Percentiles rank a stretch among this genome's conserved stretches.
Conservation (phyloP, 139 green algal genomes). For the Coelastrella sp. region DNA sequence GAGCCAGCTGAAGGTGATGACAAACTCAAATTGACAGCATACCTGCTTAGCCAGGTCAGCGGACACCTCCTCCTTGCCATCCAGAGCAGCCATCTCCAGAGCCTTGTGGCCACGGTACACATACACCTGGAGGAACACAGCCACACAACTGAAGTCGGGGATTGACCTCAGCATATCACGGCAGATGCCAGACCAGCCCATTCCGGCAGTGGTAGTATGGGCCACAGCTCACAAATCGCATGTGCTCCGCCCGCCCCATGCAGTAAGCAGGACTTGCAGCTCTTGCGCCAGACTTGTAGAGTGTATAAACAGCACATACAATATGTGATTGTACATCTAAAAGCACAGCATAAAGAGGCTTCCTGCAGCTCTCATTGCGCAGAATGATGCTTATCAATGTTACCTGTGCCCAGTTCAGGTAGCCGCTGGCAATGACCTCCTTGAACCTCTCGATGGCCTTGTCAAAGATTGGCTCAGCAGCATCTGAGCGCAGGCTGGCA, state of each 20-base stretch:
- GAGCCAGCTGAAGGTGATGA: too few relatives aligned
- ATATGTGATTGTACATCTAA: too few relatives aligned
- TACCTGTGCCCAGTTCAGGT: slow-evolving; percentile 7
- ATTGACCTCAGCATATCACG: too few relatives aligned
- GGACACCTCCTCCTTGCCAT: neutral
- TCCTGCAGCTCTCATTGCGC: too few relatives aligned
- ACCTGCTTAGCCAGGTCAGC: neutral
- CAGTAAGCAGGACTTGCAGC: neutral
- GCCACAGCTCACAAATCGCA: too few relatives aligned
- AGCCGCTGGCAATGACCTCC: slow-evolving; percentile 56
- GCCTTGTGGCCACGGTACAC: slow-evolving; percentile 46
- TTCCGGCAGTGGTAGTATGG: too few relatives aligned
- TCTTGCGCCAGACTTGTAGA: neutral
- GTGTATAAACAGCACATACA: neutral
- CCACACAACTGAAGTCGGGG: neutral
- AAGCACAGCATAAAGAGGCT: too few relatives aligned
- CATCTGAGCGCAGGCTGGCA: slow-evolving; percentile 61
- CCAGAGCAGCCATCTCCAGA: slow-evolving; percentile 49
- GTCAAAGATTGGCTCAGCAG: slow-evolving; percentile 82
- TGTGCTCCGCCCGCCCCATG: too few relatives aligned
- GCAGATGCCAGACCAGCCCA: too few relatives aligned
- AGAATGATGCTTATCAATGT: neutral
- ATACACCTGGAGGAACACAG: neutral
- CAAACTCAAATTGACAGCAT: too few relatives aligned
- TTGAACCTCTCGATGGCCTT: slow-evolving; percentile 86